Base-by-base conservation (phyloP, 768 basidiomycete genomes). In the Calocybe gangraenosa region DNA sequence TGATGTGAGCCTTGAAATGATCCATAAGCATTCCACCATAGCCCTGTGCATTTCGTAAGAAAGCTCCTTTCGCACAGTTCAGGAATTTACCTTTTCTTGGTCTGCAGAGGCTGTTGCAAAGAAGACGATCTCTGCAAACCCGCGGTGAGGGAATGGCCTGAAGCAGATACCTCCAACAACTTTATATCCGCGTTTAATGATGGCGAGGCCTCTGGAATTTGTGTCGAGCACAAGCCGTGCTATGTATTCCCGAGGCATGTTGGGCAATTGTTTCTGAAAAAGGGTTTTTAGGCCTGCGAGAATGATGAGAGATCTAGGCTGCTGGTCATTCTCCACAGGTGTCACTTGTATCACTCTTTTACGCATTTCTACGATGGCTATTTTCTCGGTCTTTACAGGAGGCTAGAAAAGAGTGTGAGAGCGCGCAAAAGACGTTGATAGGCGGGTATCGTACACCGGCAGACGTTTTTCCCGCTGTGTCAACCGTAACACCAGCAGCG, bases 1-100 rank as follows among this genome's bases (percentile, higher is more conserved):
- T 82, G 52, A 97, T 85, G 65, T 97, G 89, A 36, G 87, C 84
- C 67, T 98, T 98, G 74, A 92, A 92, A 63, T 96, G 86, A 62
- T 97, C 94, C 95, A 99, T 99, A 32, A 99, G 75, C 78, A 97
- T 92, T 23, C 89, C 90, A 37, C 96, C 96, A 57, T 99, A 99
- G 10, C 96, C 95, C 93, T 97, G 52, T 17, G n/a, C n/a, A 25
- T 40, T 40, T 35, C 32, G 32, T 53, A 25, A 49, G 38, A 34
- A 7, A 21, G 18, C 9, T 25, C 32, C 34, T 28, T 34, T 14
- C 8, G 34, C 32, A 33, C 23, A 3, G 7, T 15, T 17, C 23
- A n/a, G 23, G 10, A 41, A 70, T 39, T 18, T 59, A 95, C 94
- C 80, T 96, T 97, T 65, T 94, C 92, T 73, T 99, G 95, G 64